Evolutionary conservation across 2,329 filamentous ascomycete species (phyloP), one percentile per base, ranked within the genome.

Genomic region (Penicillium sp.): DNA sequence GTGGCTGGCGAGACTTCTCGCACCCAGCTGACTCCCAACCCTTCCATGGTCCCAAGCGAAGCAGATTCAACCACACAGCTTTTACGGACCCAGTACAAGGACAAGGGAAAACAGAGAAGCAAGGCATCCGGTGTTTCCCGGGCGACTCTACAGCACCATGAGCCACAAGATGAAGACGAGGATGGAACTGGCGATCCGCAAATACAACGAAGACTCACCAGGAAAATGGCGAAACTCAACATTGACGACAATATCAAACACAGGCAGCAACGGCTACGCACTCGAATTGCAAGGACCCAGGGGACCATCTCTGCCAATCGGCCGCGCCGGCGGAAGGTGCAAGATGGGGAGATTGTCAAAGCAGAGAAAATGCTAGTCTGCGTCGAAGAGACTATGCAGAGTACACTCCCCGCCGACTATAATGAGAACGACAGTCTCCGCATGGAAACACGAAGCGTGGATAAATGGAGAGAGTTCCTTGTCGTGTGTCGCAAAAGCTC

Each of bases 281-380:
- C 69, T 46, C 73, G 59, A 49, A 72, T 75, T 36, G 70, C 67
- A 45, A 70, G 58, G 52, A 76, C 72, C 10, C 71, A 70, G 53
- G 67, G 63, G 42, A 70, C 61, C 43, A 70, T 77, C 21, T 68
- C 70, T 24, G 63, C 63, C 5, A 71, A 67, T 49, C 63, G 69
- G 40, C 67, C 71, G 8, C 69, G 66, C 45, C 68, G 73, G 47
- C 69, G 67, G 29, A 72, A 79, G 22, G 66, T 77, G 22, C 73
- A 77, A 49, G 80, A 85, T 60, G 86, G 86, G 5, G 81, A 86
- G 57, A 83, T 88, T 48, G 75, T 88, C 54, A 87, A 87, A 69
- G 85, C 86, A 71, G 85, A 88, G 65, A 84, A 82, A 55, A 89
- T 89, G 86, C 79, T 89, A 21, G 81, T 88, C 18, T 79, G 84